Base-by-base conservation (phyloP, 2,329 filamentous ascomycete genomes). In the Paracamarosporium sp. region DNA sequence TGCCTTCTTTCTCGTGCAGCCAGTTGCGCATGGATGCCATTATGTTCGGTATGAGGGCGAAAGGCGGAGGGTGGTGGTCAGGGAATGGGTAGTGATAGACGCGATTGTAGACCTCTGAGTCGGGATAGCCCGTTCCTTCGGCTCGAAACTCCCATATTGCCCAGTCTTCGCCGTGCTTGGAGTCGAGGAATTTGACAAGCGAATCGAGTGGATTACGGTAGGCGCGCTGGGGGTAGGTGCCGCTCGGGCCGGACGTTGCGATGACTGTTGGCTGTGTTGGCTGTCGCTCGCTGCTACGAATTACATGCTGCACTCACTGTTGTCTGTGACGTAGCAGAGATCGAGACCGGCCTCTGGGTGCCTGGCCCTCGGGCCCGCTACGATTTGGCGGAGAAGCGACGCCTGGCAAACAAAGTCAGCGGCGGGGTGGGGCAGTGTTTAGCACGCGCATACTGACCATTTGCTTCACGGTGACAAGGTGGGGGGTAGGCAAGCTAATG, bases 91-190 rank as follows among this genome's bases (percentile, higher is more conserved):
- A 98, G 78, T 99, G 95, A 62, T 90, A 86, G 62, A 98, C 89
- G 3, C 93, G 85, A 31, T 87, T 85, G 74, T 97, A 92, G 1
- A 99, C 94, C 56, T 93, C 91, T 17, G 88, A 86, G 72, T 99
- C 95, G 0, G 93, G 93, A 70, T 99, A 99, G 1, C 95, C 95
- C 0, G 95, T 97, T 5, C 95, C 95, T 76, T 99, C 95, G 33
- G 93, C 95, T 44, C 95, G 89, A 69, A 99, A 99, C 79, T 99
- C 95, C 92, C 94, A 99, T 69, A 99, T 97, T 3, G 90, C 88
- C 95, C 95, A 99, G 62, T 95, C 82, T 25, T 87, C 80, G 60
- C 70, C 70, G 78, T 99, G 95, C 70, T 93, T 92, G 43, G 84
- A 81, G 78, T 98, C 92, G 61, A 99, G 88, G 75, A 94, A 99